These are phyloP conservation scores for Kitagawia praeruptora DNA, from an alignment of 129 eudicot genomes.

Conservation along the genomic window DNA sequence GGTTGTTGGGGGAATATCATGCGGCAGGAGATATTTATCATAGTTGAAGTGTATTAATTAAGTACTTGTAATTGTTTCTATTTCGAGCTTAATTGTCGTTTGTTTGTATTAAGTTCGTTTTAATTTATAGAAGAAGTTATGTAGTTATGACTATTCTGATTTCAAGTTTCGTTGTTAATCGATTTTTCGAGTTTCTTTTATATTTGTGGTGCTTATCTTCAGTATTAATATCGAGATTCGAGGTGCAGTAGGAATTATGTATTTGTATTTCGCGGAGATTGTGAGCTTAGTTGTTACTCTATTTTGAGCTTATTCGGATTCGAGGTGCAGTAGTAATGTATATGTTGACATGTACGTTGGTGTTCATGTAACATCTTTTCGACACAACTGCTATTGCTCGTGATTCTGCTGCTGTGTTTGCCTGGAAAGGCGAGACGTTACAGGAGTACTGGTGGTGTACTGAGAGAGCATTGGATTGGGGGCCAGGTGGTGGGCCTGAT, in stretches of 20 bases:
- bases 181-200: not conserved
- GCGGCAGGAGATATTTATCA: no score
- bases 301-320: no score
- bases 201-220: no score
- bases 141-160: not conserved
- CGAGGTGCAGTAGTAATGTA: no score
- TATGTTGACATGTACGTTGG: not conserved
- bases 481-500: not conserved
- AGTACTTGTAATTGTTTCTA: no score
- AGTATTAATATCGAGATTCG: not conserved
- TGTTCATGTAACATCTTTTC: not conserved
- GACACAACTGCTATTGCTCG: not conserved
- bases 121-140: not conserved
- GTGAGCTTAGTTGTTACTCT: not conserved
- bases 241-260: no score
- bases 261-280: not conserved
- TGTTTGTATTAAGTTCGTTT: not conserved
- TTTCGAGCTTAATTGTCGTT: no score
- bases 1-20: no score
- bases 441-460: conserved; percentile 7
- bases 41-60: no score
- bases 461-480: not conserved
- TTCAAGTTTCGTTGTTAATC: not conserved
- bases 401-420: not conserved
- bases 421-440: not conserved